Evolutionary conservation across 495 filamentous ascomycete species (phyloP), one percentile per base, ranked within the genome.

Genomic region (Astrocystis sublimbata): DNA sequence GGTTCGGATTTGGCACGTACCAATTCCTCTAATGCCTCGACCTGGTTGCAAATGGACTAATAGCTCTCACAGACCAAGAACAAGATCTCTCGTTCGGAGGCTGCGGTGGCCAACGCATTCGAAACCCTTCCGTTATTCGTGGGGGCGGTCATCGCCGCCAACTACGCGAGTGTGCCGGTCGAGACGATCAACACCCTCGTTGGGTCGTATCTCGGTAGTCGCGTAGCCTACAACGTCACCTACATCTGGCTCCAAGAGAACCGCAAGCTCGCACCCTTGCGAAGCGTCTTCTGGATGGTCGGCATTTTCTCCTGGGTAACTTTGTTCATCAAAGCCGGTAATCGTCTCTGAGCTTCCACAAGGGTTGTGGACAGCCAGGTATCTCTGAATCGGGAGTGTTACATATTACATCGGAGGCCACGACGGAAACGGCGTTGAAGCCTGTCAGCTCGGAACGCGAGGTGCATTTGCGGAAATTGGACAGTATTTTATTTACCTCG

Each of bases 111-210:
- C 46, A 83, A 83, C 67, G 76, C 69, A 58, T 72, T 75, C 52
- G 80, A 83, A 69, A 79, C 77, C 19, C 51, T 83, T 17, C 68
- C 65, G 21, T 61, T 81, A 43, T 82, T 75, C 62, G 75, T 79
- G 0, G 73, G 75, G 4, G 74, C 65, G 38, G 73, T 83, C 17
- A 73, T 78, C 13, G 81, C 79, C 1, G 81, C 72, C 40, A 83
- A 82, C 59, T 56, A 57, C 8, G 71, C 80, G 7, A 61, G 70
- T n/a, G 53, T 82, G 9, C 47, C 63, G 19, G 41, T 64, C n/a
- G 55, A 40, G 6, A 68, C 53, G 38, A 58, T 80, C 41, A 83
- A 83, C 70, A 38, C 23, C 17, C 66, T 81, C 9, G 68, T 72
- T 24, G 58, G 68, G 4, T 65, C 60, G n/a, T 80, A 82, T 55